Evolutionary conservation across 306 rosid species (phyloP).

Genomic region (Vigna angularis): DNA sequence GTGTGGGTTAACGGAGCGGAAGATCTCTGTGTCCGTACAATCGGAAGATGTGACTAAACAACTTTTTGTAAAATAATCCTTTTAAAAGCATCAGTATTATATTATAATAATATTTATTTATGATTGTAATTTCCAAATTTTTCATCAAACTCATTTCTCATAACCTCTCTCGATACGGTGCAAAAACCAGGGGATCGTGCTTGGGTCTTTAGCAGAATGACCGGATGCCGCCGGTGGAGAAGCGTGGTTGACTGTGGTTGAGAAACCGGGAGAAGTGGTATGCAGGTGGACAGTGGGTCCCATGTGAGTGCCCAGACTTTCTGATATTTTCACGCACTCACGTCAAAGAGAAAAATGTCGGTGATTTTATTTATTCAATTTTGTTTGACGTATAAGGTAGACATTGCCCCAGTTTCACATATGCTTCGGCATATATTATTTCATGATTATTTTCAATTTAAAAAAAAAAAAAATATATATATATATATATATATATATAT

Average conservation of each 20-base stretch:
- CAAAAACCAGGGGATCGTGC: neutral
- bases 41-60: conserved; percentile 1
- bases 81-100: too few relatives aligned
- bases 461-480: too few relatives aligned
- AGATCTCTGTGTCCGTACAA: neutral
- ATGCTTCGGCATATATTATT: neutral
- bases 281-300: conserved; percentile 5
- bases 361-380: neutral
- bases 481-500: too few relatives aligned
- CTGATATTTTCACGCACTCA: neutral
- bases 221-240: conserved; percentile 18
- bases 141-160: neutral
- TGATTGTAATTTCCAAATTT: neutral
- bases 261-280: conserved; percentile 14
- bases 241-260: neutral
- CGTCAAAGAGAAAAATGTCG: conserved; percentile 18
- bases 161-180: neutral
- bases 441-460: neutral
- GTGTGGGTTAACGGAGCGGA: neutral
- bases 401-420: neutral
- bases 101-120: neutral
- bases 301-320: neutral
- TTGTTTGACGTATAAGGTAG: neutral
- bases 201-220: neutral
- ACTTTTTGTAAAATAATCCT: neutral